Evolutionary conservation across 1,284 basidiomycete species (phyloP).

Genomic region (Malassezia equina): DNA sequence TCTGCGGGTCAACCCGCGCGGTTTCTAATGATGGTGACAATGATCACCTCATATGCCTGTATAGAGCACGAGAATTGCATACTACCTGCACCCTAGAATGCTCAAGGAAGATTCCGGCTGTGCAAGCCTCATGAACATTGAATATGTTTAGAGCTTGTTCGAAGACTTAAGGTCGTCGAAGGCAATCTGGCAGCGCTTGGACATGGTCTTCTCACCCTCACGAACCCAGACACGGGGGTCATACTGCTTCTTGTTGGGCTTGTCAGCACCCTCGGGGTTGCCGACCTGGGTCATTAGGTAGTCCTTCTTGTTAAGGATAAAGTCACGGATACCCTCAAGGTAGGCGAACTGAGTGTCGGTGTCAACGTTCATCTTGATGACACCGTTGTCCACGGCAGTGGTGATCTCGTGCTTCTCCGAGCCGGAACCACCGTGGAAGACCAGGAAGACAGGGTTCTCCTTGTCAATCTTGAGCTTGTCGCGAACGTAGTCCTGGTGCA

Average conservation of each 20-base stretch:
- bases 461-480: conserved; percentile 59
- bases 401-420: conserved; percentile 92
- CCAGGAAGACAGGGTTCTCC: conserved; percentile 69
- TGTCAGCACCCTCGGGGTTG: conserved; percentile 46
- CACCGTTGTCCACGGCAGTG: conserved; percentile 82
- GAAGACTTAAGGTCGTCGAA: conserved; percentile 67
- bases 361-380: conserved; percentile 48
- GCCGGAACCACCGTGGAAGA: conserved; percentile 99
- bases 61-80: background rate
- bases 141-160: conserved; percentile 33
- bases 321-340: conserved; percentile 63
- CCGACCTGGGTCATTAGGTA: conserved; percentile 46
- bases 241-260: conserved; percentile 48
- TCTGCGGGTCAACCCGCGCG: conserved; percentile 17
- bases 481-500: conserved; percentile 76
- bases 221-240: conserved; percentile 81
- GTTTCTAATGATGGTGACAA: conserved; percentile 4
- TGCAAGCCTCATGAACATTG: background rate
- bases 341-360: conserved; percentile 84
- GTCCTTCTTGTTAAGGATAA: conserved; percentile 47
- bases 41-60: background rate
- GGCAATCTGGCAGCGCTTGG: conserved; percentile 77
- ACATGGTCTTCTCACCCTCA: conserved; percentile 92
- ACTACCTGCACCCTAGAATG: background rate
- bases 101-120: background rate